Base-by-base conservation (phyloP, 108 stramenopile species). In the Pseudonitzschia delicatissima region DNA sequence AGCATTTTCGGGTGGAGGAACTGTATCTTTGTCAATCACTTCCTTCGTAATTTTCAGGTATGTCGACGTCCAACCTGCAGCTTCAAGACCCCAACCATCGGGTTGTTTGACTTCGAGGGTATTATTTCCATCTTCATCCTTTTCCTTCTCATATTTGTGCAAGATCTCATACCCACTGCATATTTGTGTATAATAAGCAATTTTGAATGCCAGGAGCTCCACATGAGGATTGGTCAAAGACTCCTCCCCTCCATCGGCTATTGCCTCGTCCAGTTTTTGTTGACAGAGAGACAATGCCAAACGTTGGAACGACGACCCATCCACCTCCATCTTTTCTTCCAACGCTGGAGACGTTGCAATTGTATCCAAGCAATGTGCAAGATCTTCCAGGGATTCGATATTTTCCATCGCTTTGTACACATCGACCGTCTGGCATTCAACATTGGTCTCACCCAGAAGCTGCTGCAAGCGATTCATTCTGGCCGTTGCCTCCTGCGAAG, bases 391-490 rank as follows among this genome's bases (percentile, higher is more conserved):
- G 2, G 86, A 74, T 21, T 71, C 71, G 40, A 93, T 87, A n/a
- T 73, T 58, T 44, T 77, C 77, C 65, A 90, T 73, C 23, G 92
- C 80, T 52, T 74, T 72, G 36, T 77, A 76, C 4, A 93, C 78
- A 35, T 79, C 87, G 7, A 68, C 36, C 29, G 83, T 42, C 20
- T 76, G 66, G 49, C 69, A 85, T 44, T 72, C 63, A 12, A 89
- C 75, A 51, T 78, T 85, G 8, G 82, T 84, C 28, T 88, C 78
- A 21, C 84, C 71, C 27, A 93, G 73, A 31, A 89, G 70, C 60
- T 93, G 92, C 63, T 84, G 67, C 50, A 93, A 71, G 5, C 80
- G 78, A 34, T 83, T 82, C 28, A 93, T 81, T 8, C 81, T 73
- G 29, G 81, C 69, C 26, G 84, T 77, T 57, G 74, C 82, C 45